Evolutionary conservation across 139 green algal species (phyloP), one percentile per base, ranked within the genome.

Genomic region (Micractinium conductrix): DNA sequence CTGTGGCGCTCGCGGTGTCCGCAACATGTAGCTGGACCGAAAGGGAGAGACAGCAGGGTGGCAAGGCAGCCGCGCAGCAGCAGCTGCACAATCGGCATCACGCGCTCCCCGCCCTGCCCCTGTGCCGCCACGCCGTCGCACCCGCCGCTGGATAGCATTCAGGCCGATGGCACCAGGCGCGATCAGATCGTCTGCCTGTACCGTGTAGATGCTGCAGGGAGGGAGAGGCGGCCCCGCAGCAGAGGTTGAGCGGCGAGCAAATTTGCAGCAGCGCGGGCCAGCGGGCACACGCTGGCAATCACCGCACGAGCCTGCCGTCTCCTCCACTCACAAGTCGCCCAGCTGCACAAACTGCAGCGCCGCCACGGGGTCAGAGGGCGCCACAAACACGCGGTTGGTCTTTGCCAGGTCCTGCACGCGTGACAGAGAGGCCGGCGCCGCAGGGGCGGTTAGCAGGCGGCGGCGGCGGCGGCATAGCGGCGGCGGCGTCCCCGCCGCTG

Each of bases 111-210:
- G 24, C 53, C 53, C 7, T 14, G 24, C 53, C 48, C 12, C 53
- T 62, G 53, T 16, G 33, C 50, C 12, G 24, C 50, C 4, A 9
- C 33, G 28, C n/a, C n/a, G n/a, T n/a, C 75, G 53, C 22, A 94
- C 92, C 90, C 91, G 92, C 1, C 97, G 85, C 75, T 99, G 97
- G 37, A 97, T 74, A 16, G 89, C 89, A 70, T 98, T 99, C 28
- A 99, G 86, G 1, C 87, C 97, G 9, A 99, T 58, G 6, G 33
- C 58, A 1, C 93, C 95, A 19, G 83, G 63, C 1, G 90, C 43
- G 0, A 98, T 85, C 0, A 50, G 48, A 1, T 85, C 74, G 55
- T 98, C 90, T 0, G 79, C 42, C 14, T 55, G 42, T 9, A 95
- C 81, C 28, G 78, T 85, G 85, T 96, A 95, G 0, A 98, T 89